Evolutionary conservation across 1,284 basidiomycete genomes (phyloP).

Genomic region (Puccinia polysora): DNA sequence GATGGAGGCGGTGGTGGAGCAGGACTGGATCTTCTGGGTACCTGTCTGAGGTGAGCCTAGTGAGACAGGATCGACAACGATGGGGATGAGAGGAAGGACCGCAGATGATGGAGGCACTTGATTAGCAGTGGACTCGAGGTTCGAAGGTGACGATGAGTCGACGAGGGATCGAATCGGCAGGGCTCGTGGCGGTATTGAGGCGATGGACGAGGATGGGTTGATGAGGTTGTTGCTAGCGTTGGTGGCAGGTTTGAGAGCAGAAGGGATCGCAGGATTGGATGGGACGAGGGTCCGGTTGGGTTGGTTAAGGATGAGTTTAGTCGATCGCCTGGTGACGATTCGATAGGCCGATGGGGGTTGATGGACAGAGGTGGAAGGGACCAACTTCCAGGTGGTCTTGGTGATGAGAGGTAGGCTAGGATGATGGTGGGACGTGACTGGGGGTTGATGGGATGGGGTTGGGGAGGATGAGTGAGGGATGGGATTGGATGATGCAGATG

Average conservation of each 20-base stretch:
- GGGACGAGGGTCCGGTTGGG: not conserved
- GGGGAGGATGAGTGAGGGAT: too few species aligned
- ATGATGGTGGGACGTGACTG: not conserved
- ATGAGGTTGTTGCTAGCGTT: slow-evolving; percentile 5
- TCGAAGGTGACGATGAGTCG: too few species aligned
- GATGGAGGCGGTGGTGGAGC: too few species aligned
- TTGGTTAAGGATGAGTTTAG: slow-evolving; percentile 29
- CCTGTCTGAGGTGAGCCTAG: too few species aligned
- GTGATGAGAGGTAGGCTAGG: slow-evolving; percentile 11
- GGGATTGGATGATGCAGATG: not conserved
- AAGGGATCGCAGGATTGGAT: slow-evolving; percentile 6
- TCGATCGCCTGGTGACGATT: slow-evolving; percentile 12
- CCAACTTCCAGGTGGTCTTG: slow-evolving; percentile 36
- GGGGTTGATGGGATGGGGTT: not conserved
- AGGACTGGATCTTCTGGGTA: too few species aligned
- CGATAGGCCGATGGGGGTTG: not conserved
- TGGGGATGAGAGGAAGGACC: too few species aligned
- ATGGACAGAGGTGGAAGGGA: not conserved
- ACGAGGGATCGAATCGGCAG: too few species aligned
- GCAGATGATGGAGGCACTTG: too few species aligned
- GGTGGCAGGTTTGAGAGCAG: slow-evolving; percentile 3
- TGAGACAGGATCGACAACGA: too few species aligned
- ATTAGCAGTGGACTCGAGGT: too few species aligned
- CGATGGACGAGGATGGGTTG: too few species aligned
- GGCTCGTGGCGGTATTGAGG: too few species aligned